Evolutionary conservation across 768 basidiomycete genomes (phyloP).

Genomic region (Clavaria fumosa): DNA sequence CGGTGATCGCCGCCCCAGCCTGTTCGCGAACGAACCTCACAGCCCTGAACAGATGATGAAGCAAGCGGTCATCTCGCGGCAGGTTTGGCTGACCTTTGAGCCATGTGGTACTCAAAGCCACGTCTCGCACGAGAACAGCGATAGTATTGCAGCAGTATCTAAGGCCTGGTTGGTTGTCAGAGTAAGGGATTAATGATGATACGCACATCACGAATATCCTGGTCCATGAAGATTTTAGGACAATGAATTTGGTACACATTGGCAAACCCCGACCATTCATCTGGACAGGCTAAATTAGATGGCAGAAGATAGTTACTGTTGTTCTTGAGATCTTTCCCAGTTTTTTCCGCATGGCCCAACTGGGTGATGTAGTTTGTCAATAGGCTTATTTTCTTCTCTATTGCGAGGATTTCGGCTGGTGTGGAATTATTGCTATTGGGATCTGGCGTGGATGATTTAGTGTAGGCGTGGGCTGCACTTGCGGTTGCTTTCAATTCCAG

Average conservation of each 20-base stretch:
- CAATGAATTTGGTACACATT: slow-evolving; percentile 87
- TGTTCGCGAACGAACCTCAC: slow-evolving; percentile 83
- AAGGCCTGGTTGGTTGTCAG: neutral
- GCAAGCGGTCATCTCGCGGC: slow-evolving; percentile 6
- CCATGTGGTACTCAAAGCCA: slow-evolving; percentile 80
- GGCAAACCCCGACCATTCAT: slow-evolving; percentile 71
- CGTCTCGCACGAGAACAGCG: slow-evolving; percentile 61
- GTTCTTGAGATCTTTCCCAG: slow-evolving; percentile 19
- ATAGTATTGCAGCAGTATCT: slow-evolving; percentile 85
- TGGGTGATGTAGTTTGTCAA: slow-evolving; percentile 34
- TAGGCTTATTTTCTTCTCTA: slow-evolving; percentile 37
- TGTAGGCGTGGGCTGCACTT: neutral
- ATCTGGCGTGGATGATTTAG: neutral
- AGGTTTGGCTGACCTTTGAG: slow-evolving; percentile 44
- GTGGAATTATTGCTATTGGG: neutral
- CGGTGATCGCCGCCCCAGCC: slow-evolving; percentile 33
- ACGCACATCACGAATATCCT: slow-evolving; percentile 64
- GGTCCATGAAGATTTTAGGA: slow-evolving; percentile 66
- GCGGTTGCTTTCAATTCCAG: slow-evolving; percentile 25
- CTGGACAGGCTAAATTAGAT: slow-evolving; percentile 45
- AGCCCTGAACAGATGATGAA: slow-evolving; percentile 29
- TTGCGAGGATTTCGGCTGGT: slow-evolving; percentile 1
- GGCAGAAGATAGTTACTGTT: slow-evolving; percentile 47
- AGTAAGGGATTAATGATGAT: slow-evolving; percentile 9
- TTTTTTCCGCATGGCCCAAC: slow-evolving; percentile 31